These are phyloP conservation scores for Boletus hoseneyae DNA, from an alignment of 1,284 basidiomycete genomes.

Conservation along the genomic window DNA sequence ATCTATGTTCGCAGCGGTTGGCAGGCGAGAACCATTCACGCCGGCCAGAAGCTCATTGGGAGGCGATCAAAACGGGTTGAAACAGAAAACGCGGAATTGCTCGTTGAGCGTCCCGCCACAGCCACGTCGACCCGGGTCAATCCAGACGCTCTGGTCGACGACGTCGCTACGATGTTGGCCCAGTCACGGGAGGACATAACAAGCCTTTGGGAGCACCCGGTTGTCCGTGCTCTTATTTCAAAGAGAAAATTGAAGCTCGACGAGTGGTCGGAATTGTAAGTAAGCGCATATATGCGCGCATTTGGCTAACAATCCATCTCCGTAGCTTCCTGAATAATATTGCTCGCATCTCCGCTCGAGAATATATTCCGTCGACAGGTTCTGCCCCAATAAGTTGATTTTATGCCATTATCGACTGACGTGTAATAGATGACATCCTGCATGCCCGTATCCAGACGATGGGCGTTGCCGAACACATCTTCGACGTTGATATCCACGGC, in stretches of 20 bases:
- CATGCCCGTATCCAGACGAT: conserved; percentile 83
- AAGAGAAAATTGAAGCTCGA: conserved; percentile 71
- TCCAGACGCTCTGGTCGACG: conserved; percentile 55
- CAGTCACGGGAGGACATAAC: conserved; percentile 59
- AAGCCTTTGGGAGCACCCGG: conserved; percentile 66
- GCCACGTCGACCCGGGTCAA: conserved; percentile 25
- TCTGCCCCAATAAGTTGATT: conserved; percentile 9
- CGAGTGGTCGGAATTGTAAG: conserved; percentile 82
- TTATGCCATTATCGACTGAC: not conserved
- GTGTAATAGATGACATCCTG: conserved; percentile 68
- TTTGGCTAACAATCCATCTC: conserved; percentile 7
- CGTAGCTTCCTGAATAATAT: conserved; percentile 72
- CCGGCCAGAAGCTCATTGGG: conserved; percentile 35
- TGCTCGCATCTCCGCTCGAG: conserved; percentile 57
- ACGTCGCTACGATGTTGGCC: conserved; percentile 56
- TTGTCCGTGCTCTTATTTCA: conserved; percentile 61
- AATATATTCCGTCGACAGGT: conserved; percentile 74
- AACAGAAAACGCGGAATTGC: conserved; percentile 10
- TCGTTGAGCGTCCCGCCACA: conserved; percentile 25
- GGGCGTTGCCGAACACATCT: conserved; percentile 77
- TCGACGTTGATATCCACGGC: conserved; percentile 69
- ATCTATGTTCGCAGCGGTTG: conserved; percentile 76
- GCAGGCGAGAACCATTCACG: conserved; percentile 64
- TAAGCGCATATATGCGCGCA: conserved; percentile 26
- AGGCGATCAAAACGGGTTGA: conserved; percentile 24